Evolutionary conservation across 148 eudicot species (phyloP).

Genomic region (Tetragonia tetragonoides): DNA sequence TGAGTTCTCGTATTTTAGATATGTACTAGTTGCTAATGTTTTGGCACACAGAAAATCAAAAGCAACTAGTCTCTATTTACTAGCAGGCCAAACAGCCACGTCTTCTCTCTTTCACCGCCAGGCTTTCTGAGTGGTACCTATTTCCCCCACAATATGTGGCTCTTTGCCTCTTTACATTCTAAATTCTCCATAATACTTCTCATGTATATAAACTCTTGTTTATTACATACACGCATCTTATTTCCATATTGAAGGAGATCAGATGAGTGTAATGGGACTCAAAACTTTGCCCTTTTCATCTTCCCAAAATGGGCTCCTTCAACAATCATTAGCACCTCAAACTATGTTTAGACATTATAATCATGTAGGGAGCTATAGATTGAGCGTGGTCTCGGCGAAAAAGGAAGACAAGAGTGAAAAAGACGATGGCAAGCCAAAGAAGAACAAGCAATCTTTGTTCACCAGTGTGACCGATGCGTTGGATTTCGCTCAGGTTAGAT

Average conservation of each 20-base stretch:
- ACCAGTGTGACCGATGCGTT: slow-evolving; percentile 78
- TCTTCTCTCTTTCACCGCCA: slow-evolving; percentile 24
- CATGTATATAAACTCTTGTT: neutral
- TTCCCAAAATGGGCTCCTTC: slow-evolving; percentile 42
- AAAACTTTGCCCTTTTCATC: slow-evolving; percentile 48
- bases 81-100: slow-evolving; percentile 32
- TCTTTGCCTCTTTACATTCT: neutral
- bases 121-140: slow-evolving; percentile 24
- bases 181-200: neutral
- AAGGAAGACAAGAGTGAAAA: slow-evolving; percentile 27
- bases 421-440: slow-evolving; percentile 34
- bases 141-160: slow-evolving; percentile 14
- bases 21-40: neutral
- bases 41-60: slow-evolving; percentile 6
- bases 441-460: slow-evolving; percentile 67
- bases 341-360: slow-evolving; percentile 19
- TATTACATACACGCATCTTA: neutral
- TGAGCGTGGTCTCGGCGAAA: slow-evolving; percentile 46
- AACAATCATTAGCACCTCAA: slow-evolving; percentile 20
- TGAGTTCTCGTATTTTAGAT: neutral
- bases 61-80: slow-evolving; percentile 17
- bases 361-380: slow-evolving; percentile 12
- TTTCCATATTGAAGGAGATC: neutral
- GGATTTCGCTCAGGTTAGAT: slow-evolving; percentile 84
- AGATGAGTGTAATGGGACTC: slow-evolving; percentile 40